A percentile compares a stretch with the other conserved stretches of the same genome.
phyloP scores from a whole-genome alignment of 2,329 filamentous ascomycete species.

The Monosporascus sp. region DNA sequence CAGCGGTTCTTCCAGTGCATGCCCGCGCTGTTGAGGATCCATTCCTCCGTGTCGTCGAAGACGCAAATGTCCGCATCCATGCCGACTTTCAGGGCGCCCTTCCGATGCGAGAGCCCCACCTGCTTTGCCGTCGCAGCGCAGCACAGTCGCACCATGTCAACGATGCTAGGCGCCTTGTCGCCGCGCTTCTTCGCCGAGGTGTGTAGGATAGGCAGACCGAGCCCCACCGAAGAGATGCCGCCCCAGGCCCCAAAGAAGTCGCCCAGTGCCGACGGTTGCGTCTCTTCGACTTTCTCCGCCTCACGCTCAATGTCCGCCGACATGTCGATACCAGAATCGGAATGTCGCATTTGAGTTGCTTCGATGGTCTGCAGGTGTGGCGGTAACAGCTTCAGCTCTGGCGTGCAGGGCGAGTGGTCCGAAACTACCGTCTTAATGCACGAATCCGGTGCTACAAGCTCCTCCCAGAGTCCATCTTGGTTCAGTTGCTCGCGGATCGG shows the following conservation, averaged over 20 bases:
- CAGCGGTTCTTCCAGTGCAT: slow-evolving; percentile 96
- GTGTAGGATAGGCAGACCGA: slow-evolving; percentile 88
- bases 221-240: slow-evolving; percentile 87
- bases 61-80: slow-evolving; percentile 89
- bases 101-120: slow-evolving; percentile 74
- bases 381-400: slow-evolving; percentile 85
- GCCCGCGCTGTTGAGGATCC: slow-evolving; percentile 66
- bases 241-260: slow-evolving; percentile 98
- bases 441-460: slow-evolving; percentile 65
- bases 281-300: slow-evolving; percentile 30
- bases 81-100: slow-evolving; percentile 76
- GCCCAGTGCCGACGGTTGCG: slow-evolving; percentile 47
- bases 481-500: slow-evolving; percentile 80
- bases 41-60: slow-evolving; percentile 80
- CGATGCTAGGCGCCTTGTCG: slow-evolving; percentile 46
- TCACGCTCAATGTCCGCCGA: slow-evolving; percentile 28
- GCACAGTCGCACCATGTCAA: slow-evolving; percentile 82
- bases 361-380: slow-evolving; percentile 52
- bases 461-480: slow-evolving; percentile 81
- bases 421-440: slow-evolving; percentile 90
- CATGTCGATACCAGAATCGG: slow-evolving; percentile 51
- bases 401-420: slow-evolving; percentile 94
- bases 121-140: slow-evolving; percentile 82
- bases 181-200: slow-evolving; percentile 65
- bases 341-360: slow-evolving; percentile 37